Percentiles rank a stretch among this genome's conserved stretches.
These are phyloP conservation scores for Ceratocystis albifundus DNA, from an alignment of 2,329 filamentous ascomycete genomes.

Conservation along the genomic window DNA sequence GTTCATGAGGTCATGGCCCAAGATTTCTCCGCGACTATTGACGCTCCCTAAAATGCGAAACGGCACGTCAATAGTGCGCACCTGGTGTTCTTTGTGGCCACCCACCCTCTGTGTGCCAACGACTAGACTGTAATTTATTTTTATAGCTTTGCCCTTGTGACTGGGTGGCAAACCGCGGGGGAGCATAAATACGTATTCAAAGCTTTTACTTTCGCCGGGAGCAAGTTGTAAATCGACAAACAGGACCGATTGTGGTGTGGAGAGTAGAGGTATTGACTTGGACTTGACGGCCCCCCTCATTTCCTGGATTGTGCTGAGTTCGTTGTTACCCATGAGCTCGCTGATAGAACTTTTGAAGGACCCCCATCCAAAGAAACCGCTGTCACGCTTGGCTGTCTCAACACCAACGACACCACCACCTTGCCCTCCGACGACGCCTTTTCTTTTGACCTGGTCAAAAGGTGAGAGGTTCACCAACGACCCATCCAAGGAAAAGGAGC, in stretches of 20 bases:
- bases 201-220: conserved; percentile 79
- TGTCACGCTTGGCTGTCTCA: conserved; percentile 60
- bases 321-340: conserved; percentile 72
- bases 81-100: conserved; percentile 64
- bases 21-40: conserved; percentile 73
- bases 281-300: conserved; percentile 82
- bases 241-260: conserved; percentile 85
- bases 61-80: conserved; percentile 82
- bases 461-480: conserved; percentile 79
- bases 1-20: conserved; percentile 88
- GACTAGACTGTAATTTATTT: conserved; percentile 80
- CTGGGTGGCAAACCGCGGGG: conserved; percentile 83
- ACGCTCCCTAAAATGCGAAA: conserved; percentile 91
- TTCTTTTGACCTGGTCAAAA: conserved; percentile 93
- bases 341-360: conserved; percentile 78
- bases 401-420: conserved; percentile 77
- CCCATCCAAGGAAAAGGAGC: conserved; percentile 82
- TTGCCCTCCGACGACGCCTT: conserved; percentile 78
- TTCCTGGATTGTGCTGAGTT: conserved; percentile 87
- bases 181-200: conserved; percentile 74
- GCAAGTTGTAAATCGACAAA: conserved; percentile 85
- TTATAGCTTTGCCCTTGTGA: conserved; percentile 84
- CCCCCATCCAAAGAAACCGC: conserved; percentile 75
- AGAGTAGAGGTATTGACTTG: conserved; percentile 80
- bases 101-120: conserved; percentile 84